A percentile compares a stretch with the other conserved stretches of the same genome.
Evolutionary conservation across 306 rosid genomes (phyloP).

Genomic region (Lathyrus tuberosus): DNA sequence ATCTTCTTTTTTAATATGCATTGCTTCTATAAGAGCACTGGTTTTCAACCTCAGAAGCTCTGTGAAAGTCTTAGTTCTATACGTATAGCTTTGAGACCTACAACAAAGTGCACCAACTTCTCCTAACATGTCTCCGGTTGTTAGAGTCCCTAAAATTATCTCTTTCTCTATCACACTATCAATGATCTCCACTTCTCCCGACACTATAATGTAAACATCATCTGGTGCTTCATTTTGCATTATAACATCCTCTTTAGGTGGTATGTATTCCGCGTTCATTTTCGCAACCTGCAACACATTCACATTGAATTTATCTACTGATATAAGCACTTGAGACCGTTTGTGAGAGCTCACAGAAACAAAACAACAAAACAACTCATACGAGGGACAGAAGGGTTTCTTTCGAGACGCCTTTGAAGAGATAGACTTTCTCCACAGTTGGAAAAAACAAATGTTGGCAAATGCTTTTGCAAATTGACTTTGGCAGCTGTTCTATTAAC

Average conservation of each 20-base stretch:
- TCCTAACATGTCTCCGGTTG: constrained; percentile 73
- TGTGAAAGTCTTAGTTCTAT: constrained; percentile 82
- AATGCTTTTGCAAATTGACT: constrained; percentile 78
- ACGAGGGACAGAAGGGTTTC: constrained; percentile 68
- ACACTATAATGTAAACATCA: constrained; percentile 84
- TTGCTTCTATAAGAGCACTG: constrained; percentile 56
- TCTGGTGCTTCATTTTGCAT: constrained; percentile 76
- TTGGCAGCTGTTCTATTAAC: constrained; percentile 82
- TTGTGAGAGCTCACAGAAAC: not conserved
- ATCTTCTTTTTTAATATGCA: constrained; percentile 62
- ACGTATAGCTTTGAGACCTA: constrained; percentile 67
- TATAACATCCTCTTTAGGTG: constrained; percentile 91
- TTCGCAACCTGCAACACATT: constrained; percentile 60
- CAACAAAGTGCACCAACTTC: constrained; percentile 79
- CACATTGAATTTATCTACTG: not conserved
- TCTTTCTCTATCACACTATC: constrained; percentile 59
- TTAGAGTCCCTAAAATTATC: constrained; percentile 59
- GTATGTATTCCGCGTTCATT: constrained; percentile 88
- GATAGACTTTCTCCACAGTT: constrained; percentile 69
- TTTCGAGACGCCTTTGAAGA: constrained; percentile 72
- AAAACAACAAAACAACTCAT: constrained; percentile 2
- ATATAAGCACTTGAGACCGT: not conserved
- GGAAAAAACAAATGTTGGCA: constrained; percentile 72
- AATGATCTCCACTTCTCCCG: constrained; percentile 85
- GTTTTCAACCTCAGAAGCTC: constrained; percentile 84